phyloP scores from a whole-genome alignment of 305 asterid species.

The Rubia balearica region DNA sequence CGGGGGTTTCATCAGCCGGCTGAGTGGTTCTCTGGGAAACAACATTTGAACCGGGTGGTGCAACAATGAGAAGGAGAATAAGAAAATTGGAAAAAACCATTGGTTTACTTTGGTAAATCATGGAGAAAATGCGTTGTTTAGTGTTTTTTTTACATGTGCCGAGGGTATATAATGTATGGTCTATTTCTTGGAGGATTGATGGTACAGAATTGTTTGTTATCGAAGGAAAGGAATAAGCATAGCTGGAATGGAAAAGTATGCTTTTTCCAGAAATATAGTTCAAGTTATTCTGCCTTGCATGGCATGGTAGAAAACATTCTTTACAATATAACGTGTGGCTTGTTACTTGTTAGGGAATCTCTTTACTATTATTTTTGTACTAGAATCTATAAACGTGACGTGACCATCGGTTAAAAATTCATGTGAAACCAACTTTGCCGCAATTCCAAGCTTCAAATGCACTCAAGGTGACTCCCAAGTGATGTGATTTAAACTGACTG shows the following conservation, averaged over 20 bases:
- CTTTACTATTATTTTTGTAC: neutral
- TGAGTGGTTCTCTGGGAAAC: conserved; percentile 29
- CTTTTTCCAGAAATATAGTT: conserved; percentile 45
- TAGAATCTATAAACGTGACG: conserved; percentile 15
- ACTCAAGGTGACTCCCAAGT: neutral
- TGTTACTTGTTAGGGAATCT: too few species aligned
- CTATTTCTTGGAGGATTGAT: neutral
- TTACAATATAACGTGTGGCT: conserved; percentile 7
- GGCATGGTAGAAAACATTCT: conserved; percentile 19
- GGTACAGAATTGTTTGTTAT: conserved; percentile 30
- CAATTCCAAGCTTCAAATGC: conserved; percentile 1
- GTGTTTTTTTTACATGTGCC: neutral
- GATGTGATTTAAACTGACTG: neutral
- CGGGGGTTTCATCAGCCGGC: conserved; percentile 24
- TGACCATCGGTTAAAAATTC: neutral
- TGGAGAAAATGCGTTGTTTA: conserved; percentile 9
- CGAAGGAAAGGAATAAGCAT: conserved; percentile 38
- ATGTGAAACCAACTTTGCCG: conserved; percentile 3
- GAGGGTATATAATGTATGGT: neutral
- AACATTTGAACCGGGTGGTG: conserved; percentile 19
- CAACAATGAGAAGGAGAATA: conserved; percentile 27
- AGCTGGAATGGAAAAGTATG: conserved; percentile 24
- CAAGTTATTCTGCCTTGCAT: conserved; percentile 50
- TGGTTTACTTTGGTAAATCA: conserved; percentile 14
- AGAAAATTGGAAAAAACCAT: conserved; percentile 30